phyloP scores from a whole-genome alignment of 2,329 filamentous ascomycete species.

The Paecilomyces sp. region DNA sequence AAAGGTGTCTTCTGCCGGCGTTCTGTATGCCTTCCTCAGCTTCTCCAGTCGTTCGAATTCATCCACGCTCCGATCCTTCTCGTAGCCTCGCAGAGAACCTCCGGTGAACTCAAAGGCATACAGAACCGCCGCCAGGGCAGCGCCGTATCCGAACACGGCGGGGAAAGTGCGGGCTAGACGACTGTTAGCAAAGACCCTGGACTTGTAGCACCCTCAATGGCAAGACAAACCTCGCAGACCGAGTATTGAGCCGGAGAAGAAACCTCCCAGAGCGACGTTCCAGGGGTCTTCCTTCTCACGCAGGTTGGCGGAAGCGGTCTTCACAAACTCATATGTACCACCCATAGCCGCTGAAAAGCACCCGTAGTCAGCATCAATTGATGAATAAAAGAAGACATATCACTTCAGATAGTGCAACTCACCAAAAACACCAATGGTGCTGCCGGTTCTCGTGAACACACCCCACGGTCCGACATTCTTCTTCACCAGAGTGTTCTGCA shows the following conservation, averaged over 20 bases:
- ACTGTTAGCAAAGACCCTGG: constrained; percentile 7
- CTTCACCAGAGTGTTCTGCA: constrained; percentile 81
- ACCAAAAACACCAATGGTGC: constrained; percentile 65
- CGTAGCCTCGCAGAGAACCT: constrained; percentile 51
- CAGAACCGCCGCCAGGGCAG: constrained; percentile 51
- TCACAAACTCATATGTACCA: constrained; percentile 70
- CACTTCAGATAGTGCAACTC: constrained; percentile 18
- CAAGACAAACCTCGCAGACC: constrained; percentile 61
- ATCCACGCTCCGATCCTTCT: constrained; percentile 52
- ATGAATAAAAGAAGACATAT: not conserved
- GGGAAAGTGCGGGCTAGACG: constrained; percentile 57
- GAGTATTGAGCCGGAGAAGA: constrained; percentile 64
- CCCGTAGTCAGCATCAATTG: not conserved
- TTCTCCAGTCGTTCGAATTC: constrained; percentile 72
- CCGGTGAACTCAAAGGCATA: constrained; percentile 63
- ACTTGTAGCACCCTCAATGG: not conserved
- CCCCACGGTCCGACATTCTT: constrained; percentile 74
- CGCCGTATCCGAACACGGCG: constrained; percentile 62
- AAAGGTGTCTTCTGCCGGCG: constrained; percentile 72
- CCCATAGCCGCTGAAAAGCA: constrained; percentile 57
- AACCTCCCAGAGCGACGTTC: constrained; percentile 69
- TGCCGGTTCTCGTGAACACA: constrained; percentile 71
- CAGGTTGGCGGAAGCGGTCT: constrained; percentile 71
- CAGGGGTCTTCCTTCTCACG: constrained; percentile 74
- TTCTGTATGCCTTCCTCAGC: constrained; percentile 64